Evolutionary conservation across 192 early-diverging fungal genomes (phyloP).

Genomic region (Umbelopsis ramanniana): DNA sequence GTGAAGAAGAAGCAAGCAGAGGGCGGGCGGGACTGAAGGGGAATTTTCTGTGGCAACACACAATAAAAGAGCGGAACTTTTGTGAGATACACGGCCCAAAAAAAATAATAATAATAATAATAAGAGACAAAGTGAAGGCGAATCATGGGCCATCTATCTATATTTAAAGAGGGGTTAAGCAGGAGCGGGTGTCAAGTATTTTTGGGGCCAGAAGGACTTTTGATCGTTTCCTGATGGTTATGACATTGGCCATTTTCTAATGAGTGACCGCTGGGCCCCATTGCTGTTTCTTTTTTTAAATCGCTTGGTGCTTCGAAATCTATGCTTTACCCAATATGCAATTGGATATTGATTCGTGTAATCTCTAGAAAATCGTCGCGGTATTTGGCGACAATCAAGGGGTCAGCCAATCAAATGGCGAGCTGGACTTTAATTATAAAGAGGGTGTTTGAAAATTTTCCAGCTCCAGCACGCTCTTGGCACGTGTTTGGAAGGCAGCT

Average conservation of each 20-base stretch:
- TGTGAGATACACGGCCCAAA: neutral
- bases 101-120: neutral
- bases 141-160: constrained; percentile 5
- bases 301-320: neutral
- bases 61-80: constrained; percentile 7
- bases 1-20: constrained; percentile 3
- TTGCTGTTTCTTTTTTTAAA: neutral
- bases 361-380: neutral
- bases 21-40: neutral
- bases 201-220: neutral
- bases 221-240: neutral
- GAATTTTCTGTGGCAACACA: neutral
- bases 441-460: neutral
- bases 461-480: neutral
- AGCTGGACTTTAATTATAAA: neutral
- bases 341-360: neutral
- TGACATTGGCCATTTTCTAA: neutral
- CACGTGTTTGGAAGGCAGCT: constrained; percentile 12
- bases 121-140: neutral
- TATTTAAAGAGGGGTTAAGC: constrained; percentile 1
- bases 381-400: constrained; percentile 20
- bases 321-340: neutral
- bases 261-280: neutral
- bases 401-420: neutral
- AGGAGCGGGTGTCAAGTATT: constrained; percentile 22